Evolutionary conservation across 2,329 filamentous ascomycete genomes (phyloP), one percentile per base, ranked within the genome.

Genomic region (Fusarium sp.): DNA sequence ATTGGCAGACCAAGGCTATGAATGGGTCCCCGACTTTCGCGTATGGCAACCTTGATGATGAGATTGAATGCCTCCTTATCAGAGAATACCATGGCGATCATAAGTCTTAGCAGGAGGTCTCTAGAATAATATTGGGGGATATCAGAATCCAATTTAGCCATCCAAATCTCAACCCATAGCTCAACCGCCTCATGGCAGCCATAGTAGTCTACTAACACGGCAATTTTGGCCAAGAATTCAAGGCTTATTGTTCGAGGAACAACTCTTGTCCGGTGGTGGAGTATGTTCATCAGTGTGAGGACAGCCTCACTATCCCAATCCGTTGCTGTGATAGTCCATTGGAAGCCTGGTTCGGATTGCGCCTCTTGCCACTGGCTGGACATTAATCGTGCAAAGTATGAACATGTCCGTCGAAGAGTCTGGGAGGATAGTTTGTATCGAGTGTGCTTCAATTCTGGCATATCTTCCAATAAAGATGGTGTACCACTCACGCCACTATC

Each of bases 61-160:
- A 8, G 7, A 3, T 2, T 7, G 17, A 36, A 36, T 4, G 17
- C 9, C 14, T n/a, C 2, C 1, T 36, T 1, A 9, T 43, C 38
- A 2, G 11, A 36, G n/a, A 56, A 36, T 0, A 36, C 15, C 53
- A 3, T 43, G 3, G 6, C 12, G 0, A 52, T 19, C 0, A 28
- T 17, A 3, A 52, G 3, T 6, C 24, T 36, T 0, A 52, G 4
- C 5, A 56, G 28, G 2, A 52, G 2, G 1, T 21, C 26, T 1
- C 46, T 28, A 2, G 26, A 56, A 14, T 30, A 56, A 6, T 24
- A 14, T 9, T 45, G 11, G 0, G 3, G 2, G 8, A 21, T 11
- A 0, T 51, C 15, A 5, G 1, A 1, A 2, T 1, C 8, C 5
- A 52, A 1, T 1, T 36, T 19, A 2, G 38, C 28, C 1, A 36